A percentile compares a stretch with the other conserved stretches of the same genome.
Evolutionary conservation across 148 eudicot species (phyloP).

Genomic region (Rheum nobile): DNA sequence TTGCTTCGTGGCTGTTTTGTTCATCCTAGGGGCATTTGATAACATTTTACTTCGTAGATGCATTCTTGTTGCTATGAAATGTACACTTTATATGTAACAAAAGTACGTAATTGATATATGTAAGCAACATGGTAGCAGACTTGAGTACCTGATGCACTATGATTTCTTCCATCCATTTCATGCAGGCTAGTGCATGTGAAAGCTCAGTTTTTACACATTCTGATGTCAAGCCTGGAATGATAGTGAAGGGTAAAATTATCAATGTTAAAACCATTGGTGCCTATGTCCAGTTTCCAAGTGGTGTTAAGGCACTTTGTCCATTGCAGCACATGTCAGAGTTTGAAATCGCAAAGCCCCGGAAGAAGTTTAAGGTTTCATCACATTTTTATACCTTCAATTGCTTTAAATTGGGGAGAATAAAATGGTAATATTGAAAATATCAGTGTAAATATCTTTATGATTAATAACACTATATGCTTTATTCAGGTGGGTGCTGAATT

Average conservation of each 20-base stretch:
- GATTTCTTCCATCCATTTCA: background rate
- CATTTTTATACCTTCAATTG: background rate
- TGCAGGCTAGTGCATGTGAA: constrained; percentile 86
- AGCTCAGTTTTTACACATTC: constrained; percentile 95
- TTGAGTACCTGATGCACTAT: background rate
- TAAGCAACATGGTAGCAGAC: background rate
- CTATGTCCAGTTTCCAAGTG: constrained; percentile 76
- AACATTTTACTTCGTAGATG: background rate
- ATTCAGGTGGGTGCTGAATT: constrained; percentile 87
- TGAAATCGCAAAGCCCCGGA: constrained; percentile 76
- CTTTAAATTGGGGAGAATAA: background rate
- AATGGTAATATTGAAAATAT: background rate
- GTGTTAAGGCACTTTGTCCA: constrained; percentile 97
- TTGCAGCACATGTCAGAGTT: constrained; percentile 92
- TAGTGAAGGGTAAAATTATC: constrained; percentile 76
- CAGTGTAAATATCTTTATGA: background rate
- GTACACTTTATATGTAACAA: background rate
- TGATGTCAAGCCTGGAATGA: constrained; percentile 96
- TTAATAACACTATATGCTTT: constrained; percentile 12
- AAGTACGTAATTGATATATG: background rate
- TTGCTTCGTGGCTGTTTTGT: background rate
- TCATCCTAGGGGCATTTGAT: background rate
- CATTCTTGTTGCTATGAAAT: background rate
- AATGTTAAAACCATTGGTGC: constrained; percentile 56
- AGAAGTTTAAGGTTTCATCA: constrained; percentile 64